Percentiles rank a stretch among this genome's conserved stretches.
phyloP scores from a whole-genome alignment of 441 rosid species.

The Arabidopsis hybrid region DNA sequence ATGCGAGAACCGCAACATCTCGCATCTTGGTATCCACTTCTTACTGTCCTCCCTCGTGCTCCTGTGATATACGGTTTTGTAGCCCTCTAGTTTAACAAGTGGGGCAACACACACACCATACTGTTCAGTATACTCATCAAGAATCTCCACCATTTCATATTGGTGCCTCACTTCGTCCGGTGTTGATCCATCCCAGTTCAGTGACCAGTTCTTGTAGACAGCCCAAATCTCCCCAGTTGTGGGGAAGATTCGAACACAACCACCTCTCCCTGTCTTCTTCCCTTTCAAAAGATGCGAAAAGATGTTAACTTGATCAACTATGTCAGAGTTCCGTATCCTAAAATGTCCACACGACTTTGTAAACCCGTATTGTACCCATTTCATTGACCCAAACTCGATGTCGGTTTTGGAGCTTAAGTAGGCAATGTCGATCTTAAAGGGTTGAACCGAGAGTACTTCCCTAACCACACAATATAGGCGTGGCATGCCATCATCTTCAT shows the following conservation, averaged over 20 bases:
- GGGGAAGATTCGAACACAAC: constrained; percentile 92
- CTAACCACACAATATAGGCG: constrained; percentile 88
- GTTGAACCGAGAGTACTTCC: constrained; percentile 79
- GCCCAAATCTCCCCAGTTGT: constrained; percentile 93
- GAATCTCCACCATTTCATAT: constrained; percentile 98
- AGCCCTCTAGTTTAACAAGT: constrained; percentile 73
- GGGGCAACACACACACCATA: constrained; percentile 83
- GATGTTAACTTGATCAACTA: constrained; percentile 88
- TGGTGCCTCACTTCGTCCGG: constrained; percentile 83
- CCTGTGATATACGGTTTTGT: constrained; percentile 91
- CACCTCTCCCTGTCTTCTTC: constrained; percentile 95
- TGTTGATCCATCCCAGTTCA: constrained; percentile 81
- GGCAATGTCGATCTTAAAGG: constrained; percentile 87
- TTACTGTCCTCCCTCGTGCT: constrained; percentile 56
- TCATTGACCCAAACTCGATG: constrained; percentile 82
- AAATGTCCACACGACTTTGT: constrained; percentile 96
- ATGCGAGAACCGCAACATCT: constrained; percentile 92
- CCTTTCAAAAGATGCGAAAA: constrained; percentile 90
- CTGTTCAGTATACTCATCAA: constrained; percentile 88
- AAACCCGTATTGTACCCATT: constrained; percentile 69
- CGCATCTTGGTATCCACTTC: constrained; percentile 87
- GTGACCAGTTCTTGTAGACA: constrained; percentile 89
- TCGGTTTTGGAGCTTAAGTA: constrained; percentile 94
- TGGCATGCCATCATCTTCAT: constrained; percentile 99
- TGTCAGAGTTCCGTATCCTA: constrained; percentile 81